phyloP scores from a whole-genome alignment of 148 eudicot species.

The Chenopodium quinoa region DNA sequence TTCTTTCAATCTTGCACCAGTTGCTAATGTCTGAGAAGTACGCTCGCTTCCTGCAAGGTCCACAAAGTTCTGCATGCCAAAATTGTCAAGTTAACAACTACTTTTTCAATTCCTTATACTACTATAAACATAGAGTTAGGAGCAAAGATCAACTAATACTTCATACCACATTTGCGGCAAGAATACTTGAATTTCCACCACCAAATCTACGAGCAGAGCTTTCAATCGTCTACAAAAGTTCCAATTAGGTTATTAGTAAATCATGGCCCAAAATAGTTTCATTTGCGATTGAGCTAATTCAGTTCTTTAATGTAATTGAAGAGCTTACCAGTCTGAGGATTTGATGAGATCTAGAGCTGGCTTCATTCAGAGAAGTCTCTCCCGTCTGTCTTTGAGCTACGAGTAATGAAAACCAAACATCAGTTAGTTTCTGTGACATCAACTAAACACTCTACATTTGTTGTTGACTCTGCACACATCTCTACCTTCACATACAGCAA shows the following conservation, averaged over 20 bases:
- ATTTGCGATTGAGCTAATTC: not conserved
- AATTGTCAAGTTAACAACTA: not conserved
- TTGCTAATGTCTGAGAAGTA: constrained; percentile 79
- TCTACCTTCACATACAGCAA: constrained; percentile 76
- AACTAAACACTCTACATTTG: not conserved
- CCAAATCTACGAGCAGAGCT: constrained; percentile 61
- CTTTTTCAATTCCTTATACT: not conserved
- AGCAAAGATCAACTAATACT: not conserved
- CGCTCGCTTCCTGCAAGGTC: constrained; percentile 99
- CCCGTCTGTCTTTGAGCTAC: constrained; percentile 96
- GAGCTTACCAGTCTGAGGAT: constrained; percentile 74
- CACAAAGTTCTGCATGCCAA: constrained; percentile 67
- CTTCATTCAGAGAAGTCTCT: constrained; percentile 81
- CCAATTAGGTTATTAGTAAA: not conserved
- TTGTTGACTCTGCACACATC: not conserved
- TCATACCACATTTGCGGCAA: constrained; percentile 81
- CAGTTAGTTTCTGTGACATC: not conserved
- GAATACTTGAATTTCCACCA: constrained; percentile 59
- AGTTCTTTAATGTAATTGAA: not conserved
- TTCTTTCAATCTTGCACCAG: constrained; percentile 81
- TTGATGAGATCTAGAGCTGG: constrained; percentile 96
- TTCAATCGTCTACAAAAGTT: constrained; percentile 49
- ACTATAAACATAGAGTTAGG: not conserved
- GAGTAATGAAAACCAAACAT: constrained; percentile 9
- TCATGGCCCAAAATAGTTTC: not conserved